Evolutionary conservation across 805 yeast species (phyloP).

Genomic region (Lipomyces mesembrius): DNA sequence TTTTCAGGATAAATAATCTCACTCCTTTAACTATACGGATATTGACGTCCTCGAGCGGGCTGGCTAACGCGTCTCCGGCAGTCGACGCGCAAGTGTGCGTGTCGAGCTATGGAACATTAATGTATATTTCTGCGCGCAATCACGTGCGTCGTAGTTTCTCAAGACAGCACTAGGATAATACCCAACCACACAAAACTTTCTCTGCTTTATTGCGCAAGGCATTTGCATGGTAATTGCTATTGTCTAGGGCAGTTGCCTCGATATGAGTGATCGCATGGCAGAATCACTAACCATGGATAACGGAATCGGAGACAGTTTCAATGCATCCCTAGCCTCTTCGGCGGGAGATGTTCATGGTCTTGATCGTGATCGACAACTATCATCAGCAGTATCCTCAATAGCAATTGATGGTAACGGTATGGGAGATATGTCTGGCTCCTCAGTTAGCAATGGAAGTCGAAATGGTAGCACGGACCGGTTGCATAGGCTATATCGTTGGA

Average conservation of each 20-base stretch:
- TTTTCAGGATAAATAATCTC: too few relatives aligned
- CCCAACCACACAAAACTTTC: too few relatives aligned
- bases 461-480: neutral
- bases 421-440: neutral
- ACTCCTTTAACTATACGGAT: too few relatives aligned
- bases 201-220: too few relatives aligned
- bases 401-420: neutral
- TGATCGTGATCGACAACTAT: neutral
- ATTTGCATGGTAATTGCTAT: too few relatives aligned
- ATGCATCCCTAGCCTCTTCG: neutral
- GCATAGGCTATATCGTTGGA: neutral
- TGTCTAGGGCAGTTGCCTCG: neutral
- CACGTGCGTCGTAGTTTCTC: too few relatives aligned
- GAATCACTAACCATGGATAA: neutral
- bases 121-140: too few relatives aligned
- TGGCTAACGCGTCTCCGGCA: too few relatives aligned
- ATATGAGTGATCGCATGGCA: neutral
- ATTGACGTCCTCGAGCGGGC: too few relatives aligned
- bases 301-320: neutral
- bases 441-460: neutral
- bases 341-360: neutral
- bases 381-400: neutral
- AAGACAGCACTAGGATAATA: too few relatives aligned
- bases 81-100: too few relatives aligned
- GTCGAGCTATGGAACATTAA: too few relatives aligned